Evolutionary conservation across 768 basidiomycete genomes (phyloP), one percentile per base, ranked within the genome.

Genomic region (Pulveroboletus sp.): DNA sequence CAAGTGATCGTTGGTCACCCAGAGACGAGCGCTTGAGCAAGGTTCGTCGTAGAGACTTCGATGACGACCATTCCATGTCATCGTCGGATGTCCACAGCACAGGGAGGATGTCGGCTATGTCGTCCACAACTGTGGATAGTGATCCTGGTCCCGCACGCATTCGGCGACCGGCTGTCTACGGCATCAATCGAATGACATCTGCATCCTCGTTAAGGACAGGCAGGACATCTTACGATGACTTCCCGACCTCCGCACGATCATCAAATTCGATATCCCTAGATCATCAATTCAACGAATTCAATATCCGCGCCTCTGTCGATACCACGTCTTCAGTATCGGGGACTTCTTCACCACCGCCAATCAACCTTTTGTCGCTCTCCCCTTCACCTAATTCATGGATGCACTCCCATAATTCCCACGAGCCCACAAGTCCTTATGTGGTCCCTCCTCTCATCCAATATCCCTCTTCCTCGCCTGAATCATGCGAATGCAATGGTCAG

Each of bases 51-150:
- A 73, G 88, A 63, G 89, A 92, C 59, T 86, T 79, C 56, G 92
- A 94, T 69, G 92, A 93, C 62, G 91, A 92, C 60, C 90, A 88
- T 62, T 94, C 92, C 25, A 87, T 91, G 80, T 91, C 90, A 45
- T 90, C 87, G 24, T 90, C 88, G 40, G 92, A 93, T 57, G 74
- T 93, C 25, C 86, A 86, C 56, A 87, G 83, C 63, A 72, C 82
- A 45, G 78, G 84, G 35, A 81, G 81, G 47, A 78, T 86, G 74
- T 91, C 89, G 6, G 79, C 81, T 29, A 81, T 88, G 58, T 93
- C 90, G 17, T 87, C 88, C 60, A 80, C 84, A 21, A 88, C 90
- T 5, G 87, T 89, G 44, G 89, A 91, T 62, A 90, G 87, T 56
- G 90, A 93, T 62, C 90, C 90, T 41, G 90, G 90, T 0, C 90